A percentile compares a stretch with the other conserved stretches of the same genome.
phyloP scores from a whole-genome alignment of 1,284 basidiomycete species.

The Malassezia restricta region DNA sequence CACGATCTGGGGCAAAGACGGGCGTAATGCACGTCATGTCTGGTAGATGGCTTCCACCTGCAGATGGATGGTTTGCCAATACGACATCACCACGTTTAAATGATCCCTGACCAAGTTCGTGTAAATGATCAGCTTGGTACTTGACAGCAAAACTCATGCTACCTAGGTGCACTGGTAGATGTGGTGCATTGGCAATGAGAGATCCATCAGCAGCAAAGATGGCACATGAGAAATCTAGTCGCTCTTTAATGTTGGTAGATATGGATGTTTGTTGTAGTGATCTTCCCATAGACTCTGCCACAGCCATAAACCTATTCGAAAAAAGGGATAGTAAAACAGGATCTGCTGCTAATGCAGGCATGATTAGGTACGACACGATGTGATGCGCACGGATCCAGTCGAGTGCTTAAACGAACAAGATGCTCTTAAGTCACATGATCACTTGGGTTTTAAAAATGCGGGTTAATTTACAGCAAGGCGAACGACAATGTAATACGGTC shows the following conservation, averaged over 20 bases:
- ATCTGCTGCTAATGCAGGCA: conserved; percentile 50
- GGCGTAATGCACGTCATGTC: conserved; percentile 84
- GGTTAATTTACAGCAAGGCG: too few species aligned
- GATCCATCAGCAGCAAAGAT: conserved; percentile 81
- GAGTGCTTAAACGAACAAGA: not conserved
- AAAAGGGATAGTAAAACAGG: conserved; percentile 78
- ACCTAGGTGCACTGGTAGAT: conserved; percentile 59
- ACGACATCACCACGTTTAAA: conserved; percentile 72
- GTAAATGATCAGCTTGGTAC: conserved; percentile 69
- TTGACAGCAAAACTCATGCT: conserved; percentile 60
- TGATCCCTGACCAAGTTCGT: conserved; percentile 39
- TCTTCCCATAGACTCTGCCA: conserved; percentile 83
- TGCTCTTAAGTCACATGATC: too few species aligned
- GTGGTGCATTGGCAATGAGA: conserved; percentile 75
- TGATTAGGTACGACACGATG: not conserved
- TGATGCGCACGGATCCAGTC: not conserved
- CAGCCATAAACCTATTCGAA: conserved; percentile 81
- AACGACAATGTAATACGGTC: too few species aligned
- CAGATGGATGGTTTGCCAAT: conserved; percentile 77
- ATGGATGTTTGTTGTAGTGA: conserved; percentile 76
- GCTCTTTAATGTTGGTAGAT: conserved; percentile 78
- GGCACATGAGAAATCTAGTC: conserved; percentile 74
- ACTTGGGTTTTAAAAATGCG: too few species aligned
- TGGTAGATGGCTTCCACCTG: conserved; percentile 57
- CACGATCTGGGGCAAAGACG: conserved; percentile 57